Percentiles rank a stretch among this genome's conserved stretches.
Evolutionary conservation across 345 rosid genomes (phyloP).

Genomic region (Hibiscus trionum): DNA sequence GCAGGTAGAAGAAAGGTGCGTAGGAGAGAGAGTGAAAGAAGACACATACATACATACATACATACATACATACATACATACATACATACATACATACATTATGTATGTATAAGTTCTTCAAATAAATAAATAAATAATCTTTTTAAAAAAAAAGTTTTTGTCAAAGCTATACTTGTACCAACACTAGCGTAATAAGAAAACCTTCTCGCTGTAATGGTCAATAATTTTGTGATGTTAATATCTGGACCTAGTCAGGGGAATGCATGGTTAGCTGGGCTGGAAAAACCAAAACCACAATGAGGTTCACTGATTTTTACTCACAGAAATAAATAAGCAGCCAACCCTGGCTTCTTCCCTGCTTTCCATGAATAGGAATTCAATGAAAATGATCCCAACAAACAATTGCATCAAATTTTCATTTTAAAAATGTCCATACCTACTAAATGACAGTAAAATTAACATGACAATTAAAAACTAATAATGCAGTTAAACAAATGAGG

Average conservation of each 20-base stretch:
- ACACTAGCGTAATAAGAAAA: too few relatives aligned
- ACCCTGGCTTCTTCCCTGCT: constrained; percentile 4
- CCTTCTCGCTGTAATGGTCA: too few relatives aligned
- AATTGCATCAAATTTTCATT: background rate
- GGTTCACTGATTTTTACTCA: constrained; percentile 20
- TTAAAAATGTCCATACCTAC: background rate
- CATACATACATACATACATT: too few relatives aligned
- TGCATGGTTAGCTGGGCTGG: constrained; percentile 40
- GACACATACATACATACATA: background rate
- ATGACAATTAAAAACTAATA: background rate
- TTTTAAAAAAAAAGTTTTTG: too few relatives aligned
- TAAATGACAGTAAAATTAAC: background rate
- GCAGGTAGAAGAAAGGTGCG: constrained; percentile 18
- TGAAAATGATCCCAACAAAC: constrained; percentile 13
- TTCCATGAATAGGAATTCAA: constrained; percentile 18
- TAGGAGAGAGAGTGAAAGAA: constrained; percentile 15
- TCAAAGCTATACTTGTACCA: too few relatives aligned
- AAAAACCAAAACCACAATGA: constrained; percentile 14
- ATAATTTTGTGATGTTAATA: background rate
- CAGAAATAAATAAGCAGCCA: constrained; percentile 18
- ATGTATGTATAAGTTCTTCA: too few relatives aligned
- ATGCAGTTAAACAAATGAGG: background rate
- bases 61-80: background rate
- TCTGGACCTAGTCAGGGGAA: constrained; percentile 41
- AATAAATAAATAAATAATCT: too few relatives aligned